These are phyloP conservation scores for Escallonia rubra DNA, from an alignment of 129 eudicot species.

Conservation along the genomic window DNA sequence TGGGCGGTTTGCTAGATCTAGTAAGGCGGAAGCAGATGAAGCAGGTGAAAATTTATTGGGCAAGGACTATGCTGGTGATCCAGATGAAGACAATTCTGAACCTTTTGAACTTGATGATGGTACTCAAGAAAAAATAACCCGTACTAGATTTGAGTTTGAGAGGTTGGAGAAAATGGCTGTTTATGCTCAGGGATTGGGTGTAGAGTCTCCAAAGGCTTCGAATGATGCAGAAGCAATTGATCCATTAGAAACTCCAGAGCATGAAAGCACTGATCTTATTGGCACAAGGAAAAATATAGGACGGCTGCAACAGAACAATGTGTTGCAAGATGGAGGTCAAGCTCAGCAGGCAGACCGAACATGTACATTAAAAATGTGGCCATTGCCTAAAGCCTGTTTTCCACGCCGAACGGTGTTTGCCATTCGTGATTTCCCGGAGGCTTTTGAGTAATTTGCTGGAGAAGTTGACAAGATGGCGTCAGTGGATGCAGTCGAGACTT, in stretches of 20 bases:
- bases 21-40: not conserved
- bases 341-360: not conserved
- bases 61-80: not conserved
- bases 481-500: not conserved
- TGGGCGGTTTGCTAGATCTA: not conserved
- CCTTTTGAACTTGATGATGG: not conserved
- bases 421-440: not conserved
- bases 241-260: not conserved
- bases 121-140: not conserved
- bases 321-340: not conserved
- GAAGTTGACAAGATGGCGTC: not conserved
- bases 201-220: not conserved
- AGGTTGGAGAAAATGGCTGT: not conserved
- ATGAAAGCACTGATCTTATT: slow-evolving; percentile 4
- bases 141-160: not conserved
- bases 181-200: not conserved
- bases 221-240: not conserved
- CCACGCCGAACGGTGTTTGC: not conserved
- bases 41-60: slow-evolving; percentile 8
- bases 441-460: not conserved
- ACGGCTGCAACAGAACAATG: not conserved
- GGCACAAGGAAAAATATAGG: not conserved
- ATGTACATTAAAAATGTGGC: too few species aligned
- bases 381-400: too few species aligned
- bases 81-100: not conserved